phyloP scores from a whole-genome alignment of 257 asterid genomes.

The Ilex aquifolium region DNA sequence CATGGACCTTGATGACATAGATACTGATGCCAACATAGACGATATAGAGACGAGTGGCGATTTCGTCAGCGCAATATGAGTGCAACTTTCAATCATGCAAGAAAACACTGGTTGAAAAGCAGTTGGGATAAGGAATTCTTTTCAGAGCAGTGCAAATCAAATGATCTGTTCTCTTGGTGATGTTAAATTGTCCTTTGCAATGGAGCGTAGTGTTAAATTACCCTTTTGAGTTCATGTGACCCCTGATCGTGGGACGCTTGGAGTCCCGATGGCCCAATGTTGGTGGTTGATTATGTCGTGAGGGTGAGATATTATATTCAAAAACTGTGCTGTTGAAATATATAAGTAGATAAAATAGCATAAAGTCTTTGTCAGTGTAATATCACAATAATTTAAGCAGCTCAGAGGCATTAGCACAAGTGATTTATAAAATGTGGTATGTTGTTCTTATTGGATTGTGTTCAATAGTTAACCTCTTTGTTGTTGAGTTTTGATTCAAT shows the following conservation, averaged over 20 bases:
- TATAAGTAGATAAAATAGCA: no score
- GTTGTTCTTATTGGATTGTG: no score
- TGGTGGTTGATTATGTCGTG: no score
- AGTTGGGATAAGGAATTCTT: not conserved
- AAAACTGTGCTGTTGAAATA: not conserved
- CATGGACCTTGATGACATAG: slow-evolving; percentile 70
- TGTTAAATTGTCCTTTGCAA: not conserved
- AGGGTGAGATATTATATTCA: no score
- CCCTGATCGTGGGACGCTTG: no score
- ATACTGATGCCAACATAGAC: slow-evolving; percentile 56
- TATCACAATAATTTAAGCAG: no score
- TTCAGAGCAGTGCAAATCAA: not conserved
- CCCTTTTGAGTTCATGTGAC: no score
- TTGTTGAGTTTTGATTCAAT: not conserved
- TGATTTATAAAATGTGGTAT: not conserved
- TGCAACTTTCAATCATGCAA: not conserved
- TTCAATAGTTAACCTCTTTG: not conserved
- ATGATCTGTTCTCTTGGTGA: not conserved
- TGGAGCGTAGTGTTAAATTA: not conserved
- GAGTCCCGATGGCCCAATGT: no score
- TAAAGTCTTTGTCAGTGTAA: not conserved
- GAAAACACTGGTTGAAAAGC: not conserved
- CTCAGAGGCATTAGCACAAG: not conserved
- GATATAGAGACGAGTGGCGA: slow-evolving; percentile 76
- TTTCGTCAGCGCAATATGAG: slow-evolving; percentile 61